Conservation (phyloP, 108 stramenopile species). For the Parietichytrium sp. region DNA sequence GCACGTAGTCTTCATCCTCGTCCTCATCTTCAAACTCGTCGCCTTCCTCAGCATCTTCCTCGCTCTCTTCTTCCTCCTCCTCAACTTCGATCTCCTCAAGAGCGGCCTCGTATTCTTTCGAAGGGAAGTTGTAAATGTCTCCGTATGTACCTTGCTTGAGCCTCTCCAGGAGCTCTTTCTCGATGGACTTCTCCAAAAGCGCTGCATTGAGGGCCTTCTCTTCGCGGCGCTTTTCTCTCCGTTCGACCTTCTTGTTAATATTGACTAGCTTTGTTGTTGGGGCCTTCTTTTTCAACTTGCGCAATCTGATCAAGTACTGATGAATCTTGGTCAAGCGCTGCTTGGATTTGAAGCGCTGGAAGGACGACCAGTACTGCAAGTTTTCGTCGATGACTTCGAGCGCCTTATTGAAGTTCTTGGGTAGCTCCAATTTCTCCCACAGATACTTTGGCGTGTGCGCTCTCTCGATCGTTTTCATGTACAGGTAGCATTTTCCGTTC, state of each 20-base stretch:
- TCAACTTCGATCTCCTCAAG: constrained; percentile 63
- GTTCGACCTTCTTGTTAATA: constrained; percentile 70
- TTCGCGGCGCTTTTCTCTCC: constrained; percentile 24
- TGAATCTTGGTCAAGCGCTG: constrained; percentile 97
- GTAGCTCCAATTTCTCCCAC: constrained; percentile 92
- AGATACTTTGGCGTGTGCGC: constrained; percentile 93
- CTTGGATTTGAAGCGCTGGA: constrained; percentile 82
- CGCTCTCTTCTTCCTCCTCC: constrained; percentile 69
- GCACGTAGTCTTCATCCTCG: constrained; percentile 47
- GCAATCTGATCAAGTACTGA: constrained; percentile 94
- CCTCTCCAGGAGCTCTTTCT: constrained; percentile 90
- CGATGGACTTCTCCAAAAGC: constrained; percentile 79
- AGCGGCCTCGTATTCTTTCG: constrained; percentile 76
- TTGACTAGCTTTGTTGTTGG: constrained; percentile 73
- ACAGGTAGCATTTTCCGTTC: constrained; percentile 82
- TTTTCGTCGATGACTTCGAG: constrained; percentile 82
- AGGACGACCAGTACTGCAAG: constrained; percentile 88
- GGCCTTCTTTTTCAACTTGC: constrained; percentile 84
- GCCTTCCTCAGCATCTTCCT: constrained; percentile 46
- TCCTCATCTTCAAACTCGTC: constrained; percentile 42
- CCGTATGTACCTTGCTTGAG: constrained; percentile 90
- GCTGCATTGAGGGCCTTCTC: constrained; percentile 68
- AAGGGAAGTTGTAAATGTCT: constrained; percentile 95
- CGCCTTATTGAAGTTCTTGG: constrained; percentile 87
- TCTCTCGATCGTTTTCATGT: constrained; percentile 92